Conservation (phyloP, 148 eudicot species). For the Amaranthus hypochondriacus region DNA sequence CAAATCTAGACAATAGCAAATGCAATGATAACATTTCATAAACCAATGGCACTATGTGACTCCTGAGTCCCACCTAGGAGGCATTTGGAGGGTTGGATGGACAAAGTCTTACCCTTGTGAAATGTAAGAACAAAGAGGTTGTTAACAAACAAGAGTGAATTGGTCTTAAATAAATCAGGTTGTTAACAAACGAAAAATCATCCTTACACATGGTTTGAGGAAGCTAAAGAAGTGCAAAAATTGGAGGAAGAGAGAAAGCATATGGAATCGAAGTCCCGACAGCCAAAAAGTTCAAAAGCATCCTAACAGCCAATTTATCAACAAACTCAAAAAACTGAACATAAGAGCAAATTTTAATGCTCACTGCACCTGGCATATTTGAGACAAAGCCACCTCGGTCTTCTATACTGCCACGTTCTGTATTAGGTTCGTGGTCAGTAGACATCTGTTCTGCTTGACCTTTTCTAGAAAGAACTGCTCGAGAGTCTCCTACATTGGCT, state of each 20-base stretch:
- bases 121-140: too few relatives aligned
- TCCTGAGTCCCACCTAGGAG: too few relatives aligned
- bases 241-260: background rate
- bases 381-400: slow-evolving; percentile 78
- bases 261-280: background rate
- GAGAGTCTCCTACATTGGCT: slow-evolving; percentile 84
- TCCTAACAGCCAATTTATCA: background rate
- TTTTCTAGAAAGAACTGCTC: slow-evolving; percentile 66
- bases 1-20: background rate
- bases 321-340: slow-evolving; percentile 3
- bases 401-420: slow-evolving; percentile 69
- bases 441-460: slow-evolving; percentile 65
- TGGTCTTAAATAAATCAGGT: too few relatives aligned
- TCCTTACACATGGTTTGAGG: too few relatives aligned
- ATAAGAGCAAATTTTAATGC: background rate
- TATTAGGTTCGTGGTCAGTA: slow-evolving; percentile 74
- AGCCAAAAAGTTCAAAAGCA: background rate
- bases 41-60: background rate
- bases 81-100: too few relatives aligned
- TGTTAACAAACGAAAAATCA: too few relatives aligned
- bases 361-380: slow-evolving; percentile 64
- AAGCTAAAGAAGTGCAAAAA: background rate
- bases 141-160: too few relatives aligned
- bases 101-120: too few relatives aligned
- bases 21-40: background rate